Percentiles rank a stretch among this genome's conserved stretches.
Conservation (phyloP, 306 rosid genomes). For the Quercus cerris region DNA sequence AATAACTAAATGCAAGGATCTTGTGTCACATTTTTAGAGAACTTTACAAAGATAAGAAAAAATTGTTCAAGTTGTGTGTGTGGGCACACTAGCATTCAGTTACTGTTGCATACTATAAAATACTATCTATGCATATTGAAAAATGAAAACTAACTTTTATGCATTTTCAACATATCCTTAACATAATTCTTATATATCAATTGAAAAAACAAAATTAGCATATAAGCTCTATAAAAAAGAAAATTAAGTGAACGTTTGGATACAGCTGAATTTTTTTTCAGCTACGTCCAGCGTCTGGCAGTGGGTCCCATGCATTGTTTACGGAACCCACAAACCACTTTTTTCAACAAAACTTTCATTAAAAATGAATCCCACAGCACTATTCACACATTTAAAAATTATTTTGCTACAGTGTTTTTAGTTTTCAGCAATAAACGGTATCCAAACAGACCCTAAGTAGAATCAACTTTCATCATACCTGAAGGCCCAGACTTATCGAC, state of each 20-base stretch:
- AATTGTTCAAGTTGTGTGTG: background rate
- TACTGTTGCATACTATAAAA: background rate
- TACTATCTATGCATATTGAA: background rate
- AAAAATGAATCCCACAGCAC: too few relatives aligned
- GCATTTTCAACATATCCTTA: background rate
- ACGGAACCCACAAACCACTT: too few relatives aligned
- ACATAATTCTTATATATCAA: background rate
- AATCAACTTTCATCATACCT: conserved; percentile 35
- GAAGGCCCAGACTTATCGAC: conserved; percentile 43
- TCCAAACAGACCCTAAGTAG: background rate
- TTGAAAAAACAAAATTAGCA: background rate
- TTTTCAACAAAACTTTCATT: too few relatives aligned
- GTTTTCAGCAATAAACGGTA: too few relatives aligned
- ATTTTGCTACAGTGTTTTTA: too few relatives aligned
- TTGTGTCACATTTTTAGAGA: background rate
- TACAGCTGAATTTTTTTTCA: too few relatives aligned
- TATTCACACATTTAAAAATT: too few relatives aligned
- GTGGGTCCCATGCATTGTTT: too few relatives aligned
- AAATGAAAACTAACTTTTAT: background rate
- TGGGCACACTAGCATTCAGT: background rate
- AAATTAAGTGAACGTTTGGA: background rate
- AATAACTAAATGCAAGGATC: background rate
- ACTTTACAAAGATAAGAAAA: background rate
- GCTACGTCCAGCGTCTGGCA: too few relatives aligned
- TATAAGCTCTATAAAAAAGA: background rate